Evolutionary conservation across 192 early-diverging fungal species (phyloP), one percentile per base, ranked within the genome.

Genomic region (Coemansia sp.): DNA sequence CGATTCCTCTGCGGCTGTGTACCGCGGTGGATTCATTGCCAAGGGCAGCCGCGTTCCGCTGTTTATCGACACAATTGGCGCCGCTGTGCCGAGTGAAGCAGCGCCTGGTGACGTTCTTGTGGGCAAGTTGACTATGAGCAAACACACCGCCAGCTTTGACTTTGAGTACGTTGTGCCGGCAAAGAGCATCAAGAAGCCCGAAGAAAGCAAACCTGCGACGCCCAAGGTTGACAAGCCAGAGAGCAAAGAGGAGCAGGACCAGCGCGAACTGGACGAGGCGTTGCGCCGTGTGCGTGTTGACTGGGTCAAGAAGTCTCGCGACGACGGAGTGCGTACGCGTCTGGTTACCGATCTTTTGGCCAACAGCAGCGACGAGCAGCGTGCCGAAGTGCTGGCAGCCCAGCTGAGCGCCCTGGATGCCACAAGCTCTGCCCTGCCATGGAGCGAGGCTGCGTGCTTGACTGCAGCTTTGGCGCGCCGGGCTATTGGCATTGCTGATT

Each of bases 251-350:
- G 49, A 65, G 11, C 58, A 47, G 17, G 62, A 74, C 17, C 60
- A 58, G 29, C 67, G 80, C 29, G 79, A 84, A 19, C 62, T 92
- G 56, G 74, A 83, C 39, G 93, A 95, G 60, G 87, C 86, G 12
- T 71, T 94, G 35, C 82, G 92, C 21, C 90, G 93, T 70, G 66
- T 92, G 22, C 87, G 93, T 66, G 84, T 98, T 32, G 73, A 86
- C 3, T 87, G 86, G 78, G 62, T 97, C 50, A 92, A 91, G 76
- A 96, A 95, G 82, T 65, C 89, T 29, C 85, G 78, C 70, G 86
- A 85, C 24, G 86, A 83, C 15, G 64, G 19, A 3, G 83, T 83
- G 14, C 86, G 89, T 35, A 70, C 76, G 1, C 71, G 86, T 51
- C 67, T 98, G 7, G 88, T 95, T 55, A 54, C 67, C 12, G 84